Evolutionary conservation across 768 basidiomycete species (phyloP), one percentile per base, ranked within the genome.

Genomic region (Imleria badia): DNA sequence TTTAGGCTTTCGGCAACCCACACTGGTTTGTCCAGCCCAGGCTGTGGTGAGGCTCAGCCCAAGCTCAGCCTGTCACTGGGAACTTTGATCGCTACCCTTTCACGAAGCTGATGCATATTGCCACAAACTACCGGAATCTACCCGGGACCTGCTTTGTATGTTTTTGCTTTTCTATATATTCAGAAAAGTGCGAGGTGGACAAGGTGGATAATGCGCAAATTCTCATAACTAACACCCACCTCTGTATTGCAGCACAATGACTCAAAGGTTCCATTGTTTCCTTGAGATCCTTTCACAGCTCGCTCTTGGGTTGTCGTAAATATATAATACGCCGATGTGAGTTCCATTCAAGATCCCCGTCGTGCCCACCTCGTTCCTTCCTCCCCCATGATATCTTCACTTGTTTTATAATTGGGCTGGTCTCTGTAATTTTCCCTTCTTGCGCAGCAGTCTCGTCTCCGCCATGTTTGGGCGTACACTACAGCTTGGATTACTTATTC

Each of bases 401-500:
- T 17, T 20, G 19, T 54, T 38, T 56, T 56, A 54, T 60, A 55
- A 51, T 54, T 39, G 42, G 40, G 41, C 45, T 40, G 47, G 43
- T 46, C 34, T 38, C 41, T 14, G n/a, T 40, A 50, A 11, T 22
- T 19, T 43, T 34, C 43, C 12, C 29, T 35, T 39, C 49, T 22
- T 45, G 52, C 49, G 45, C 57, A 55, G 43, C 42, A 36, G 20
- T 39, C 43, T 49, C 22, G 7, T 26, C 40, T 48, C 48, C 49
- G 33, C 23, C 35, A 65, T 64, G 60, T 19, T 54, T 20, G 6
- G 50, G 23, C 35, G 29, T 23, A 38, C 52, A 8, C 17, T 34
- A 19, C n/a, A 42, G n/a, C n/a, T 63, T 45, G 49, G 40, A 19
- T 52, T 57, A 2, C 31, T 65, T 19, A 20, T 53, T 45, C 46